phyloP scores from a whole-genome alignment of 768 basidiomycete species.

The Termitomyces sp. region DNA sequence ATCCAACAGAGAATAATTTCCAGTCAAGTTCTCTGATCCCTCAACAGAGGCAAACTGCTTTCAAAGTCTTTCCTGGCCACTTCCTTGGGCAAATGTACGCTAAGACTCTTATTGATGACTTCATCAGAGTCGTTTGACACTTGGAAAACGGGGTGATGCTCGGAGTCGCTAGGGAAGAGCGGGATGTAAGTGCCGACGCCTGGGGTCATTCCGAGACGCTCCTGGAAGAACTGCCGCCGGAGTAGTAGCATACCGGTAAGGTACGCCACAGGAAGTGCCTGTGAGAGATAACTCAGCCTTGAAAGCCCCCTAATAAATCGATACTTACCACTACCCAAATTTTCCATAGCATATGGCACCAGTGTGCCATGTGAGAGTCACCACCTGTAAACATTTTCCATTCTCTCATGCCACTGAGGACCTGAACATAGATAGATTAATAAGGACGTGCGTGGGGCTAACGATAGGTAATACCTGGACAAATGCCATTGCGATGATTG shows the following conservation, averaged over 20 bases:
- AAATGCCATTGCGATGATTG: slow-evolving; percentile 43
- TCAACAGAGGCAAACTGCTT: slow-evolving; percentile 17
- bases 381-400: slow-evolving; percentile 34
- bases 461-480: slow-evolving; percentile 32
- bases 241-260: slow-evolving; percentile 36
- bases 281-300: not conserved
- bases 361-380: slow-evolving; percentile 26
- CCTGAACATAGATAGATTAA: slow-evolving; percentile 15
- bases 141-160: slow-evolving; percentile 6
- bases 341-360: slow-evolving; percentile 36
- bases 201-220: slow-evolving; percentile 19
- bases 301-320: not conserved
- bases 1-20: not conserved
- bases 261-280: slow-evolving; percentile 43
- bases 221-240: slow-evolving; percentile 36
- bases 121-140: slow-evolving; percentile 15
- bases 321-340: slow-evolving; percentile 40
- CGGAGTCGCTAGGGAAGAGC: slow-evolving; percentile 13
- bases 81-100: not conserved
- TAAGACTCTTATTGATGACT: slow-evolving; percentile 6
- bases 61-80: slow-evolving; percentile 12
- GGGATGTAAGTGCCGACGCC: slow-evolving; percentile 20
- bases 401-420: slow-evolving; percentile 39
- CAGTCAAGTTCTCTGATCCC: slow-evolving; percentile 4
- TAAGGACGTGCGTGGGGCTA: not conserved